Evolutionary conservation across 768 basidiomycete genomes (phyloP), one percentile per base, ranked within the genome.

Genomic region (Suillus americanus): DNA sequence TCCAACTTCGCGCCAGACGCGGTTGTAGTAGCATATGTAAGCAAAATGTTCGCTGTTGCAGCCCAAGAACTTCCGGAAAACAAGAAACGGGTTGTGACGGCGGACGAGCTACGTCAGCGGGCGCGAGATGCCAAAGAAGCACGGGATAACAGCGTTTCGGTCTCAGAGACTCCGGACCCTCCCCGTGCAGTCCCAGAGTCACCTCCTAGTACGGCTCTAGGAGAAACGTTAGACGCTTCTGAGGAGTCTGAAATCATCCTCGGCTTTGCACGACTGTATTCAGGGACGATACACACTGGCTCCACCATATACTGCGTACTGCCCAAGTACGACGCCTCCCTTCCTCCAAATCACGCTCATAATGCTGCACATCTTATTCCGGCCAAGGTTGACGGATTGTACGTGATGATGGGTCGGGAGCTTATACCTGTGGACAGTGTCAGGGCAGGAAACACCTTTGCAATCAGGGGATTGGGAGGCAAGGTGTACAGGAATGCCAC

Each of bases 401-500:
- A 98, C 76, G 85, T 91, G 57, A 98, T 99, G 94, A 99, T 99
- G 97, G 97, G 97, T 3, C 80, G 94, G 50, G 96, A 98, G 72
- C 82, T 99, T n/a, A 88, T 93, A 0, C 82, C 89, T 0, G 93
- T 97, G 3, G 82, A 91, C 25, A 82, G 81, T 65, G 95, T 99
- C 1, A 85, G 85, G 37, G 95, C 97, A 2, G 97, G 97, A 9
- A 96, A 97, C 72, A 92, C 96, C 5, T 99, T 98, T 68, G 97
- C 96, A 2, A 87, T 98, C 66, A 89, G 82, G 67, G 97, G 97
- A 0, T 76, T 99, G 63, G 93, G 92, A 70, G 93, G 95, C 1
- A 91, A 88, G 69, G 94, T 99, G 2, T 91, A 91, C 85, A 82
- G 97, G 64, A 95, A 87, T 71, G 95, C 92, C 2, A 99, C 97